Conservation (phyloP, 805 yeast genomes). For the Debaryomyces castellii region DNA sequence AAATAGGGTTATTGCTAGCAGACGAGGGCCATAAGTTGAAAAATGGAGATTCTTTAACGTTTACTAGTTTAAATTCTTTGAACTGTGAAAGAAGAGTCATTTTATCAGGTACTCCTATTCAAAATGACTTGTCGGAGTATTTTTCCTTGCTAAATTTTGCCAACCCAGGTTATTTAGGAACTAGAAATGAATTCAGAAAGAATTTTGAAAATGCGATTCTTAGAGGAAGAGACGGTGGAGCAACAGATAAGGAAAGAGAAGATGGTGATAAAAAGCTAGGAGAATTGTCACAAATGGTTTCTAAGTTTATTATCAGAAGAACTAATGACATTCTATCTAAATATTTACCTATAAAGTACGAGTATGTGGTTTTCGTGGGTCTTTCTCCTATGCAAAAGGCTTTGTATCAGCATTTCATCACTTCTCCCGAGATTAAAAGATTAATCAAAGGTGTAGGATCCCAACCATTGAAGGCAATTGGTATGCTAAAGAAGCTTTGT, state of each 20-base stretch:
- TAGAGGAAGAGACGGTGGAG: conserved; percentile 85
- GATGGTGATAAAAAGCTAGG: conserved; percentile 67
- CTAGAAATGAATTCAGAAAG: conserved; percentile 78
- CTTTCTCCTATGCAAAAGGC: conserved; percentile 73
- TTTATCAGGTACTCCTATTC: conserved; percentile 95
- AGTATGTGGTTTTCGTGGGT: conserved; percentile 92
- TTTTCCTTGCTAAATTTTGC: conserved; percentile 89
- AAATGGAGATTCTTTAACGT: conserved; percentile 88
- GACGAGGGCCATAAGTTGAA: conserved; percentile 46
- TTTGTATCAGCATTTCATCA: conserved; percentile 70
- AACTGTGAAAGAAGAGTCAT: conserved; percentile 88
- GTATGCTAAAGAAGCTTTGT: conserved; percentile 83
- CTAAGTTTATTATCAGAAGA: conserved; percentile 88
- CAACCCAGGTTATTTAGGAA: conserved; percentile 89
- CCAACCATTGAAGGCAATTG: conserved; percentile 89
- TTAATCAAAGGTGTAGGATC: conserved; percentile 67
- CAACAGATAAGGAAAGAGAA: conserved; percentile 73
- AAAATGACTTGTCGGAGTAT: conserved; percentile 91
- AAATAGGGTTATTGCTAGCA: conserved; percentile 79
- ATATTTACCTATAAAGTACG: conserved; percentile 93
- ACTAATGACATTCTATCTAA: conserved; percentile 93
- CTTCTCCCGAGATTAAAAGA: conserved; percentile 73
- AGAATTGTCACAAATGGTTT: conserved; percentile 74
- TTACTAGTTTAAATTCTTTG: conserved; percentile 80
- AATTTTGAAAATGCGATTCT: conserved; percentile 81